Percentiles rank a stretch among this genome's conserved stretches.
Evolutionary conservation across 768 basidiomycete genomes (phyloP).

Genomic region (Panaeolus cyanescens): DNA sequence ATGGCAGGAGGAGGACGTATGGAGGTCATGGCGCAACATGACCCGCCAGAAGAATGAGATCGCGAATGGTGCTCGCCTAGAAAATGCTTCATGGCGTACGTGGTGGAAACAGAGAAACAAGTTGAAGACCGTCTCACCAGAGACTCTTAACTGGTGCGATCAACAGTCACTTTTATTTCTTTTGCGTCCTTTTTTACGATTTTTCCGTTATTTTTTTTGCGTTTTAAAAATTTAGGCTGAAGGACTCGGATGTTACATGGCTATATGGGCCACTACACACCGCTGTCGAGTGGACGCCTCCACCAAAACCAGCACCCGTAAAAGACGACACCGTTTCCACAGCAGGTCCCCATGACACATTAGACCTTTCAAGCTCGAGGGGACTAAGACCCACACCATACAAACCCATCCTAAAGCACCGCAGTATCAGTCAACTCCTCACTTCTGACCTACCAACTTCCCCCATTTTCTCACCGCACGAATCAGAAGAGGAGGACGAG

Average conservation of each 20-base stretch:
- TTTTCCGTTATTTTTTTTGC: neutral
- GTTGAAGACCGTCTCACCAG: conserved; percentile 91
- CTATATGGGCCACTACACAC: conserved; percentile 96
- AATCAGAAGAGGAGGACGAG: conserved; percentile 53
- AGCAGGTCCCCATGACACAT: conserved; percentile 45
- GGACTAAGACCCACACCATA: conserved; percentile 25
- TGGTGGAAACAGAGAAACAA: conserved; percentile 99
- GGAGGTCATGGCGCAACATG: conserved; percentile 98
- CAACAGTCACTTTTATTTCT: neutral
- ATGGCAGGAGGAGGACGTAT: conserved; percentile 98
- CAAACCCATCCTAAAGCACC: conserved; percentile 96
- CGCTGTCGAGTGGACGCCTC: conserved; percentile 81
- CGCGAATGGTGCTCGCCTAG: conserved; percentile 89
- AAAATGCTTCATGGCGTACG: conserved; percentile 98
- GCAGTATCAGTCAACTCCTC: conserved; percentile 89
- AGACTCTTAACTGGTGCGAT: conserved; percentile 95
- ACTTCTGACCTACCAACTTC: conserved; percentile 68
- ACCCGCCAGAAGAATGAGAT: conserved; percentile 98
- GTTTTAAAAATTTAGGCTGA: conserved; percentile 66
- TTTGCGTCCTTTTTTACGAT: conserved; percentile 9
- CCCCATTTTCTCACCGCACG: conserved; percentile 61
- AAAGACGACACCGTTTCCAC: conserved; percentile 37
- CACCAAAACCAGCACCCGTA: conserved; percentile 52
- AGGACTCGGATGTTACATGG: conserved; percentile 99
- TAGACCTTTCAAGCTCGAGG: conserved; percentile 36